Base-by-base conservation (phyloP, 2,329 filamentous ascomycete genomes). In the Fusarium piperis region DNA sequence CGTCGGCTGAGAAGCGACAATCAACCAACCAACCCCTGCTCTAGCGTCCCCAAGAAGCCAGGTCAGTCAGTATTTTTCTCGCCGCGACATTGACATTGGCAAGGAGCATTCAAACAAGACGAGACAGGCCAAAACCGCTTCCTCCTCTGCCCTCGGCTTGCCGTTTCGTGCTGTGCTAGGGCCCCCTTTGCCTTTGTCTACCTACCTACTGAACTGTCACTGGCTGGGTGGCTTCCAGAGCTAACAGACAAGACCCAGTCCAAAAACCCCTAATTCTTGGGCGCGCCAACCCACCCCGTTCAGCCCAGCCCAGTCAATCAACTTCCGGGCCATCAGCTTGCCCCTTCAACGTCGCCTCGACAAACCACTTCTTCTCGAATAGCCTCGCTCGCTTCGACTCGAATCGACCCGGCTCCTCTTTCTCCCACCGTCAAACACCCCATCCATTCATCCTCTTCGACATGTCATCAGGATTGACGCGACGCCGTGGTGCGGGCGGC, bases 401-500 rank as follows among this genome's bases (percentile, higher is more conserved):
- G 44, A 30, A 33, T 55, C 52, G 28, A 39, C 55, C 65, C 64
- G 63, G 59, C 63, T 46, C 51, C 44, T 64, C 41, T 59, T 52
- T 38, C 57, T 46, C 68, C 46, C 39, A 39, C 57, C 57, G 46
- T 51, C 52, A 65, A 60, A 48, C 13, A 58, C 58, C 39, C 51
- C 65, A 53, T 36, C 46, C 63, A 53, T 32, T 58, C 51, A 57
- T 53, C 30, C 51, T 57, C 59, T 51, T 67, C 71, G 69, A 73
- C 72, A 75, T 75, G 69, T 78, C 76, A 68, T 89, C 87, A 68
- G 88, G 88, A 75, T 83, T 91, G 79, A 91, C 89, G 68, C 83
- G 89, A 81, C 88, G 88, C 88, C 87, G 93, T 86, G 87, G 93
- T 89, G 87, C 89, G 88, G 87, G 93, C 86, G 85, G 83, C 87